These are phyloP conservation scores for Chlamydomonas incerta DNA, from an alignment of 139 green algal species.

Conservation along the genomic window DNA sequence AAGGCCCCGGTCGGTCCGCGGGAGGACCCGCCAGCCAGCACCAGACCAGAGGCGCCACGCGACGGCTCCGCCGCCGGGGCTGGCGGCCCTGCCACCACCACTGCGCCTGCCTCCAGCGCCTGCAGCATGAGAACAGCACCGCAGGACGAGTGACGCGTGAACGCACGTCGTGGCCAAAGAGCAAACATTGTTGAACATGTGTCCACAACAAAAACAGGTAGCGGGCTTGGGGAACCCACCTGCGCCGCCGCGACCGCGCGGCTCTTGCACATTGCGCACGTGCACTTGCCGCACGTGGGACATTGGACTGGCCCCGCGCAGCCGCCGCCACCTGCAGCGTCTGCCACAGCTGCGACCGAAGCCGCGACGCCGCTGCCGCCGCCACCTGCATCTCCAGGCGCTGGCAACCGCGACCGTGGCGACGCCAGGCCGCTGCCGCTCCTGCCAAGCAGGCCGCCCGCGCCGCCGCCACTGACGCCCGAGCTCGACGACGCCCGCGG, in stretches of 20 bases:
- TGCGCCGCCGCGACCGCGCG: neutral
- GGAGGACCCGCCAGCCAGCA: neutral
- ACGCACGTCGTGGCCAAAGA: too few species aligned
- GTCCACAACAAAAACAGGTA: too few species aligned
- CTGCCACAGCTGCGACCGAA: neutral
- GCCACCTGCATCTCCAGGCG: neutral
- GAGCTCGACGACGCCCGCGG: neutral
- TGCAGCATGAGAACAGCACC: too few species aligned
- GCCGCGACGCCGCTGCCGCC: neutral
- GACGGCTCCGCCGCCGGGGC: neutral
- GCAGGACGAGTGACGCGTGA: too few species aligned
- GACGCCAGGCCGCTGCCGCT: neutral
- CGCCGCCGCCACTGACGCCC: neutral
- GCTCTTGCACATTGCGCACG: neutral
- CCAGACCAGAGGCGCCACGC: neutral
- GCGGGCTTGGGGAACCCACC: too few species aligned
- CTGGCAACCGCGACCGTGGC: neutral
- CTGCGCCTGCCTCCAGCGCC: neutral
- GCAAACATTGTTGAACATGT: too few species aligned
- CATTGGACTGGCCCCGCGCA: neutral
- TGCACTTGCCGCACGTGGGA: slow-evolving; percentile 13
- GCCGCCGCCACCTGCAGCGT: too few species aligned
- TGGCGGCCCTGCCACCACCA: neutral
- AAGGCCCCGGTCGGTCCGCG: too few species aligned
- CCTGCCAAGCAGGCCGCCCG: neutral